Percentiles rank a stretch among this genome's conserved stretches.
Conservation (phyloP, 2,329 filamentous ascomycete species). For the Gaeumannomyces tritici region DNA sequence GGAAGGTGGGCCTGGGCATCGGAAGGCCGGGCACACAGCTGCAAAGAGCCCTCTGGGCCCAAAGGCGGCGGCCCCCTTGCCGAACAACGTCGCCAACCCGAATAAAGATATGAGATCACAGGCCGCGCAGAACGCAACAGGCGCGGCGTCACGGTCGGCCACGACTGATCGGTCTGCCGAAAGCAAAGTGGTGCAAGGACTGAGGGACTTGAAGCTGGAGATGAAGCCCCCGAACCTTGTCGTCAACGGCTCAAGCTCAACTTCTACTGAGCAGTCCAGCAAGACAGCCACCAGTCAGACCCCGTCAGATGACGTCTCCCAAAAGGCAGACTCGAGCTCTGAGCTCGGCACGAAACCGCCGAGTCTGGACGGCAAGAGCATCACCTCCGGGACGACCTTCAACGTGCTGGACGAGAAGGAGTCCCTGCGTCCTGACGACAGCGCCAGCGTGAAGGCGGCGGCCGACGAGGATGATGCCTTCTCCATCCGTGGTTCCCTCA, state of each 20-base stretch:
- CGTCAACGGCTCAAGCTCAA: conserved; percentile 38
- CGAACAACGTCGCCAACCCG: neutral
- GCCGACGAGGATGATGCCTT: conserved; percentile 83
- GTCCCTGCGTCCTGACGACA: conserved; percentile 87
- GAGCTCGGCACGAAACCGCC: conserved; percentile 70
- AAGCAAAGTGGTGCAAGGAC: conserved; percentile 16
- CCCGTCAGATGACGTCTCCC: conserved; percentile 44
- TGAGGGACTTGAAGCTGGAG: conserved; percentile 20
- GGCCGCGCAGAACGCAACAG: neutral
- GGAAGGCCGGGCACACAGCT: neutral
- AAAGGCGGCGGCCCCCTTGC: neutral
- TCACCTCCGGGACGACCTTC: conserved; percentile 87
- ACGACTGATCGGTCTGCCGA: conserved; percentile 2
- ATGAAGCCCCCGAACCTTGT: conserved; percentile 30
- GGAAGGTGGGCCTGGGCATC: conserved; percentile 6
- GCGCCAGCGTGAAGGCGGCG: conserved; percentile 80
- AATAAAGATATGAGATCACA: neutral
- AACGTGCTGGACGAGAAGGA: conserved; percentile 90
- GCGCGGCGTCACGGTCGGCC: neutral
- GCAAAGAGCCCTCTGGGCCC: neutral
- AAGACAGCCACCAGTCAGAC: conserved; percentile 28
- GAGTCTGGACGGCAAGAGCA: conserved; percentile 88
- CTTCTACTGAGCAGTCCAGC: conserved; percentile 23
- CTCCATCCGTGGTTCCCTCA: conserved; percentile 65
- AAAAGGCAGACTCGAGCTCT: conserved; percentile 51